Conservation (phyloP, 2,329 filamentous ascomycete genomes). For the Colletotrichum tabaci region DNA sequence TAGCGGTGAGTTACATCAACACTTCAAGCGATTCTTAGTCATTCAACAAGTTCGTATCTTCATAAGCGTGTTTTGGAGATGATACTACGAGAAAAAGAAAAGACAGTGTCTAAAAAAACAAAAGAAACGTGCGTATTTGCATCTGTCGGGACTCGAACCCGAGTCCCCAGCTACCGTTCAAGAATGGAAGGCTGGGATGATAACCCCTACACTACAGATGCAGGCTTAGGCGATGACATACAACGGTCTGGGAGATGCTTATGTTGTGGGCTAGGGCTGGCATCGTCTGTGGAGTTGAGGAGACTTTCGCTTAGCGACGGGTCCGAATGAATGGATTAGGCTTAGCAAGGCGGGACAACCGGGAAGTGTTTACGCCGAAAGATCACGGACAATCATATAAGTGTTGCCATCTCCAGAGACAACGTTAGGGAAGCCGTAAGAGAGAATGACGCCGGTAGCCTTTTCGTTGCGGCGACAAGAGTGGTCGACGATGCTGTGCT, state of each 20-base stretch:
- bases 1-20: too few relatives aligned
- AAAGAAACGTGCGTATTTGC: not conserved
- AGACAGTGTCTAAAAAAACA: not conserved
- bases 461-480: not conserved
- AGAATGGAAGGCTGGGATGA: conserved; percentile 39
- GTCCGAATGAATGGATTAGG: not conserved
- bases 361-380: too few relatives aligned
- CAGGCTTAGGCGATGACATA: not conserved
- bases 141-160: conserved; percentile 36
- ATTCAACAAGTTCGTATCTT: too few relatives aligned
- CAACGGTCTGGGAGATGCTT: not conserved
- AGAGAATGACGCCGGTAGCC: not conserved
- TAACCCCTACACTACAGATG: conserved; percentile 40
- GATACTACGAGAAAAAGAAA: not conserved
- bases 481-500: not conserved
- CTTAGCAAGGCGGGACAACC: not conserved
- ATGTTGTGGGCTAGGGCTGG: conserved; percentile 19
- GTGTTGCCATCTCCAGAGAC: too few relatives aligned
- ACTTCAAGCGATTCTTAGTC: too few relatives aligned
- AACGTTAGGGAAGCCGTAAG: too few relatives aligned
- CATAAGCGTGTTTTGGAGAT: not conserved
- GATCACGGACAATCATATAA: too few relatives aligned
- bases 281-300: not conserved
- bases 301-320: conserved; percentile 13
- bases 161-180: conserved; percentile 28